Conservation (phyloP, 2,329 filamentous ascomycete genomes). For the Pestalotiopsis fici region DNA sequence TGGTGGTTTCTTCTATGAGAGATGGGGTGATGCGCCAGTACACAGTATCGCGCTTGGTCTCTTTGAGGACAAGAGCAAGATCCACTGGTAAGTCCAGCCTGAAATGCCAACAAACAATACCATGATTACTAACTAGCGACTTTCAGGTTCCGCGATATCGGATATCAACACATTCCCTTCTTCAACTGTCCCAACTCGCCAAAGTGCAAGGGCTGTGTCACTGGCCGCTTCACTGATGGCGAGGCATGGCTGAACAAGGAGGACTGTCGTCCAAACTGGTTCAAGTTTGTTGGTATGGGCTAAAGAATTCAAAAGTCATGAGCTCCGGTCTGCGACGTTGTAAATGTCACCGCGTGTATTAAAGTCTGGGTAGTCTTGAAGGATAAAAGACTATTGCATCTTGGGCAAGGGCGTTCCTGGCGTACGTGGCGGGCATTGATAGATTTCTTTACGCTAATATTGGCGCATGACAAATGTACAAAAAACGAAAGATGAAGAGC, state of each 20-base stretch:
- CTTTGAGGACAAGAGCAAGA: conserved; percentile 86
- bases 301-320: conserved; percentile 37
- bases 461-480: conserved; percentile 6
- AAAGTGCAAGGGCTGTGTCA: conserved; percentile 87
- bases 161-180: conserved; percentile 97
- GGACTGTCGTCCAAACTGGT: conserved; percentile 95
- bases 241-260: conserved; percentile 83
- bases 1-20: conserved; percentile 97
- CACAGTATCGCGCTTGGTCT: conserved; percentile 91
- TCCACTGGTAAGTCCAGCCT: conserved; percentile 75
- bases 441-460: conserved; percentile 12
- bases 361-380: conserved; percentile 21
- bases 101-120: not conserved
- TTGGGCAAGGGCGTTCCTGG: conserved; percentile 13
- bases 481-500: not conserved
- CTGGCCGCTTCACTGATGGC: conserved; percentile 86
- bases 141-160: conserved; percentile 94
- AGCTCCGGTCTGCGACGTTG: conserved; percentile 13
- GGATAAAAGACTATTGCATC: conserved; percentile 12
- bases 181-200: conserved; percentile 98
- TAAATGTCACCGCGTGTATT: conserved; percentile 22
- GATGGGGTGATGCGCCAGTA: conserved; percentile 97
- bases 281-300: conserved; percentile 87
- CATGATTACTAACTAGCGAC: not conserved
- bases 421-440: conserved; percentile 11